Evolutionary conservation across 257 asterid genomes (phyloP), one percentile per base, ranked within the genome.

Genomic region (Gentiana straminea): DNA sequence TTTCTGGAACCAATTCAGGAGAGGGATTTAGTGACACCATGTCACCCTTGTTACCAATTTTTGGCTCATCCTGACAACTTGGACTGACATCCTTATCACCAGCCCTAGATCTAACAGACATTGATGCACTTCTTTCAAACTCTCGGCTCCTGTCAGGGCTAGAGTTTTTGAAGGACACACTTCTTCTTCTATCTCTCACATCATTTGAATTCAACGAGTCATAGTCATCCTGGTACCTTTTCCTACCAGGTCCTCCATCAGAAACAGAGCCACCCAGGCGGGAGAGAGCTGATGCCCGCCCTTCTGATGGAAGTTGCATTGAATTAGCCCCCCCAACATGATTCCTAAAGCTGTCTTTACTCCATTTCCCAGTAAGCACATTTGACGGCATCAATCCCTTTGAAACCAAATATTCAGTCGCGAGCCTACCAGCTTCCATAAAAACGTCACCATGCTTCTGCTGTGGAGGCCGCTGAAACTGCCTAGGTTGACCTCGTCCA

Each of bases 401-500:
- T 50, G 88, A 65, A 58, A 88, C 84, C 70, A 88, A 70, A 61
- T 83, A 92, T 70, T 88, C 97, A 48, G 97, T 84, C 9, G 98
- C 98, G 65, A 92, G 63, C 70, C 68, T 79, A 49, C 98, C 98
- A 49, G 98, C 98, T 71, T 92, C 97, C 70, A 88, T 65, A 49
- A 88, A 83, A 66, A 92, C 15, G 54, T 83, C 90, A n/a, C 81
- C 58, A 9, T 79, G 51, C 62, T 62, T 79, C 35, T 68, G 73
- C 0, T 67, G 80, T 33, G 84, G 89, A 8, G 79, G 79, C 35
- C 80, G 72, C 54, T 72, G 90, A 70, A 81, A 80, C 41, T 70
- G 82, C 78, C 65, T 85, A 4, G 79, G 52, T 58, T 73, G 93
- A 47, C 85, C 85, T 33, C 80, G 81, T 49, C 92, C 96, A 75